phyloP scores from a whole-genome alignment of 306 rosid genomes.

The Rosa persica region DNA sequence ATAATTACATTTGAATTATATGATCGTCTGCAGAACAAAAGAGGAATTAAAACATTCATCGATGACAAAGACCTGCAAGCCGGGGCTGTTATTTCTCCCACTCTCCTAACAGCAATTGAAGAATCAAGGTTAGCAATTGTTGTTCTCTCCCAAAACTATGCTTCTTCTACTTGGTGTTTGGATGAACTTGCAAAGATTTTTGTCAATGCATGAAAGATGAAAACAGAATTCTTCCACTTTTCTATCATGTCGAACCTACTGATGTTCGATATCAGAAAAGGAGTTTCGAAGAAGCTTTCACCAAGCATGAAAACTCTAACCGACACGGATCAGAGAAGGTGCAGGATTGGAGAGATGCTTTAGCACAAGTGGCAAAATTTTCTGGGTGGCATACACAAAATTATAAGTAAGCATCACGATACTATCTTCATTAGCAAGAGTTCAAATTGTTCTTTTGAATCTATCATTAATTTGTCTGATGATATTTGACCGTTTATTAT shows the following conservation, averaged over 20 bases:
- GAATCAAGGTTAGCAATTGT: neutral
- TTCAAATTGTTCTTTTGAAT: neutral
- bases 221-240: neutral
- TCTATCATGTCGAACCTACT: neutral
- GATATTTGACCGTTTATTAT: neutral
- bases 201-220: neutral
- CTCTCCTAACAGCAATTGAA: neutral
- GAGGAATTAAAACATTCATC: neutral
- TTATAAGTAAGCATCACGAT: neutral
- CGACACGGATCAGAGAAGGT: neutral
- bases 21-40: neutral
- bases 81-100: neutral
- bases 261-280: neutral
- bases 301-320: neutral
- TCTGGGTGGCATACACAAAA: neutral
- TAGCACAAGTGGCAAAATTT: neutral
- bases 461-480: neutral
- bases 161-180: neutral
- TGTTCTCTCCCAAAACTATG: neutral
- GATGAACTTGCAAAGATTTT: neutral
- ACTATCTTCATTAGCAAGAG: neutral
- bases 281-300: neutral
- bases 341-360: neutral
- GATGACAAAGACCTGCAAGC: neutral
- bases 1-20: neutral